Evolutionary conservation across 495 filamentous ascomycete genomes (phyloP).

Genomic region (Penicillium antarcticum): DNA sequence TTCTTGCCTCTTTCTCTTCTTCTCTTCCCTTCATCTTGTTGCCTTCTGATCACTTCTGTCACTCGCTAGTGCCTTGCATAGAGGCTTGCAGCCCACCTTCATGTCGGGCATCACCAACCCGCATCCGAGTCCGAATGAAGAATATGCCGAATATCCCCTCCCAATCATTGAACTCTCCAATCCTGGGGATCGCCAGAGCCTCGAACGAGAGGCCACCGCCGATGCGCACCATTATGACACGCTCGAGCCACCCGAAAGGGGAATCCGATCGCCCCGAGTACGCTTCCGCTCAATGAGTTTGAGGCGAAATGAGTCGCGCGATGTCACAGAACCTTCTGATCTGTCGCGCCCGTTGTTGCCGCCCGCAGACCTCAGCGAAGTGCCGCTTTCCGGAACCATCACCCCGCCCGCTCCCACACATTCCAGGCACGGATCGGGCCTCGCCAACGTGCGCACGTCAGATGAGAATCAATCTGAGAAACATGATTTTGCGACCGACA

Average conservation of each 20-base stretch:
- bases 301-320: background rate
- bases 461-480: conserved; percentile 15
- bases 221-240: conserved; percentile 18
- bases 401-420: conserved; percentile 26
- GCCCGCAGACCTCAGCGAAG: conserved; percentile 11
- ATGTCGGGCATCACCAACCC: conserved; percentile 24
- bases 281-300: conserved; percentile 24
- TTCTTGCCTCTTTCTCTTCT: background rate
- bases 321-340: conserved; percentile 4
- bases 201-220: conserved; percentile 16
- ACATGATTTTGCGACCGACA: conserved; percentile 1
- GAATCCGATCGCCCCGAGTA: conserved; percentile 18
- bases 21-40: background rate
- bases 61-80: conserved; percentile 3
- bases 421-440: conserved; percentile 14
- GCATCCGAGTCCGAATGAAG: conserved; percentile 25
- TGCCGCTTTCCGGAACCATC: conserved; percentile 22
- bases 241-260: conserved; percentile 1
- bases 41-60: background rate
- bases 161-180: conserved; percentile 1
- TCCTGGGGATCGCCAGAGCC: conserved; percentile 7
- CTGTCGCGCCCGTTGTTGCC: conserved; percentile 16
- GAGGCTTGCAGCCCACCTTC: conserved; percentile 1
- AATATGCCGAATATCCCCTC: conserved; percentile 21
- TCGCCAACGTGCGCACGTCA: conserved; percentile 6